Base-by-base conservation (phyloP, 768 basidiomycete genomes). In the Dictyophora rubrovolvata region DNA sequence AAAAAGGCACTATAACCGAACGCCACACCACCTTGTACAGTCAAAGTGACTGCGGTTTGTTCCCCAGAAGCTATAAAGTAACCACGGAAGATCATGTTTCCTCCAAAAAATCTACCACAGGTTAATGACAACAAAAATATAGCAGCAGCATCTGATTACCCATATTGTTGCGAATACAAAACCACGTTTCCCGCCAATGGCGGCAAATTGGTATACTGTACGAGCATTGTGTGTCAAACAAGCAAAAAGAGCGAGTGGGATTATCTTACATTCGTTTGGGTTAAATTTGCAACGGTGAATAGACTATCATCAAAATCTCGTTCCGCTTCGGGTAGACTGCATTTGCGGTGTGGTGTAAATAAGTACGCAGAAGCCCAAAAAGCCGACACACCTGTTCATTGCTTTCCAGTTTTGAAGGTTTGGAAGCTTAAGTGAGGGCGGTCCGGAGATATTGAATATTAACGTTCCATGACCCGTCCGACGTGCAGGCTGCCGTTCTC, bases 101-200 rank as follows among this genome's bases (percentile, higher is more conserved):
- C 67, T 21, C 64, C 65, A 48, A 63, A 67, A 54, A 68, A 62
- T 16, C 63, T 64, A 57, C 8, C 10, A 14, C 33, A n/a, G 34
- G 12, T 49, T 28, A 60, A 49, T n/a, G n/a, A n/a, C 2, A 49
- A 22, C 16, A 4, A 9, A 21, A 17, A 18, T 56, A 34, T 47
- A 48, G 5, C 36, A 55, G 28, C 28, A 28, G 28, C 28, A 28
- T 28, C 28, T 28, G 28, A 28, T 28, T 28, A 78, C 77, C 76
- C 78, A 56, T 80, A 79, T 69, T 80, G 77, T 55, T 79, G 77
- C 2, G 77, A 77, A 64, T 79, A 79, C 22, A 80, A 66, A 18
- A 80, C 78, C 22, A 68, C 67, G 35, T 69, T 67, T 17, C 75
- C 77, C 0, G 75, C 70, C 17, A 79, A 62, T 1, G 74, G 73